Evolutionary conservation across 148 eudicot genomes (phyloP), one percentile per base, ranked within the genome.

Genomic region (Bassia scoparia): DNA sequence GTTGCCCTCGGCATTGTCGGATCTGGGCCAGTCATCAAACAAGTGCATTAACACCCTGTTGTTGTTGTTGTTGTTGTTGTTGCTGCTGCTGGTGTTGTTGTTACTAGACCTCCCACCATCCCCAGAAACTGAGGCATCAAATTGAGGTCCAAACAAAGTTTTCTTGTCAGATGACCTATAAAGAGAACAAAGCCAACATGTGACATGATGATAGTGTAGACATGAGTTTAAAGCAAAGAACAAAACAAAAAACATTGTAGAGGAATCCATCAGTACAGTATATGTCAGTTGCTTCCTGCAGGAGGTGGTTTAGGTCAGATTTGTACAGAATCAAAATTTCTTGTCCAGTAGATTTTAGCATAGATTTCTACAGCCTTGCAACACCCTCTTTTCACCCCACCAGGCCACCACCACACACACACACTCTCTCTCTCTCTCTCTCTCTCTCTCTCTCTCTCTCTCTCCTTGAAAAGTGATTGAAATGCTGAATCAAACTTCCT

Each of bases 11-110:
- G 68, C 53, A 13, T 77, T 74, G 53, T 78, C 80, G 24, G 75
- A 76, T 70, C 77, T 72, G 0, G 92, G 94, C 97, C 93, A 89
- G 69, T 87, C 96, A 60, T 92, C 91, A 54, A 92, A 92, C 83
- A 92, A 90, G 50, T 67, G 85, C 35, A 89, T 84, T 26, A 92
- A 78, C 18, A 87, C 85, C 69, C 66, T 77, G 61, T 71, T 74
- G 69, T 49, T 24, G 26, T 62, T 65, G 33, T 41, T 14, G 24
- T 61, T 64, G 20, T 41, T 14, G 26, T 62, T 65, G 33, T 41
- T 14, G 24, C n/a, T n/a, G n/a, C n/a, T n/a, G n/a, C n/a, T n/a
- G n/a, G 63, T 67, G 38, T 34, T 20, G 17, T 61, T 64, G 20
- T 41, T 14, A 38, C 60, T 67, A 41, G 90, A 77, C 58, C 78